Base-by-base conservation (phyloP, 257 asterid genomes). In the Fraxinus cuspidata region DNA sequence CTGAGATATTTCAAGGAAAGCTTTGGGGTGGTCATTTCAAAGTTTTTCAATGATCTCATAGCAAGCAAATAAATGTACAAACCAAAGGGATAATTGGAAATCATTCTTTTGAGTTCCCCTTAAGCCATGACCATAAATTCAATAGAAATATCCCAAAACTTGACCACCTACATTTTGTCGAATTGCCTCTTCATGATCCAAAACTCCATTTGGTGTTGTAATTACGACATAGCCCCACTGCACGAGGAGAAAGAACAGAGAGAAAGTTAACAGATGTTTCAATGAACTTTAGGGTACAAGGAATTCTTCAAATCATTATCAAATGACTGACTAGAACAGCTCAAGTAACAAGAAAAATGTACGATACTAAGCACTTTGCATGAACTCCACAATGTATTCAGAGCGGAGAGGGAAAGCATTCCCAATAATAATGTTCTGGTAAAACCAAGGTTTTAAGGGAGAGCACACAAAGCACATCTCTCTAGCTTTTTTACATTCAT, bases 171-270 rank as follows among this genome's bases (percentile, higher is more conserved):
- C 90, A 38, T 91, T 90, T 82, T 92, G 97, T 47, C 92, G 85
- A 81, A 88, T 81, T 73, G 98, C 98, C 83, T 96, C 99, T 84
- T 93, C 97, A 31, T 96, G 98, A 85, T 96, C 99, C 88, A 96
- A 72, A 58, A 96, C 89, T 81, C 99, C 99, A 79, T 92, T 93
- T 77, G 98, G 99, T 29, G 99, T 96, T 49, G 97, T 91, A 75
- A 93, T 80, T 72, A 96, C 94, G 15, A 96, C 94, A 80, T 93
- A 96, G 38, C 98, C 99, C 98, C 99, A 95, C 99, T 96, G 92
- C 90, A 79, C 18, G 23, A 49, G 29, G 29, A 64, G 7, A 70
- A 72, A 73, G 28, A 12, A 25, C 65, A 78, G 4, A 49, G 53
- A 63, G 66, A 63, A 25, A 34, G 78, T 51, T 49, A 73, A 53